Evolutionary conservation across 352 stramenopile species (phyloP).

Genomic region (Globisporangium orthogonon): DNA sequence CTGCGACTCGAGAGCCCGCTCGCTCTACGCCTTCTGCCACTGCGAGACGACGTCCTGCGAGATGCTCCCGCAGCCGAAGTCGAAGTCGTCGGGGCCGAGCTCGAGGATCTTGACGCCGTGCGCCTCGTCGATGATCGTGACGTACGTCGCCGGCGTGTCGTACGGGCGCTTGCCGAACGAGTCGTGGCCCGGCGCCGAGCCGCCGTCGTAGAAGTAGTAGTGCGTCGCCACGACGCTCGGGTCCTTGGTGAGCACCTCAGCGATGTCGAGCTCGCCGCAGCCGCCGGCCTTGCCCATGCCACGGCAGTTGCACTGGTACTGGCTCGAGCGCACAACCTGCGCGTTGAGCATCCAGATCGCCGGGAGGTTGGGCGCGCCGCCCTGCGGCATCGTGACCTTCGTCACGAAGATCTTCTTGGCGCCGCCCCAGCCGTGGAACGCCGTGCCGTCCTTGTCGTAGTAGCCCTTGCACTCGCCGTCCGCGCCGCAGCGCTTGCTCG

Average conservation of each 20-base stretch:
- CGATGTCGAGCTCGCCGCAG: slow-evolving; percentile 77
- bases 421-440: slow-evolving; percentile 57
- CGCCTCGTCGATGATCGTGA: slow-evolving; percentile 67
- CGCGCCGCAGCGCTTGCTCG: slow-evolving; percentile 42
- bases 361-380: slow-evolving; percentile 40
- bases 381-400: slow-evolving; percentile 54
- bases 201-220: slow-evolving; percentile 78
- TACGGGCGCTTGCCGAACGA: slow-evolving; percentile 44
- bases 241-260: slow-evolving; percentile 64
- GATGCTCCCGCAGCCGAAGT: slow-evolving; percentile 44
- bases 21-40: slow-evolving; percentile 39
- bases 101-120: slow-evolving; percentile 64
- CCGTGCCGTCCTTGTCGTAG: slow-evolving; percentile 67
- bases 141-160: slow-evolving; percentile 42
- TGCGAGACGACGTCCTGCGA: slow-evolving; percentile 44
- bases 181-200: slow-evolving; percentile 51
- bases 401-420: slow-evolving; percentile 75
- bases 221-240: slow-evolving; percentile 55
- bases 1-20: slow-evolving; percentile 13
- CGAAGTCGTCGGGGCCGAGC: slow-evolving; percentile 54
- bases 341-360: slow-evolving; percentile 74
- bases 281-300: slow-evolving; percentile 47
- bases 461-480: slow-evolving; percentile 50
- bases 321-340: slow-evolving; percentile 57
- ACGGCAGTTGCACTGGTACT: slow-evolving; percentile 84